Base-by-base conservation (phyloP, 192 early-diverging fungal genomes). In the Dissophora ornata region DNA sequence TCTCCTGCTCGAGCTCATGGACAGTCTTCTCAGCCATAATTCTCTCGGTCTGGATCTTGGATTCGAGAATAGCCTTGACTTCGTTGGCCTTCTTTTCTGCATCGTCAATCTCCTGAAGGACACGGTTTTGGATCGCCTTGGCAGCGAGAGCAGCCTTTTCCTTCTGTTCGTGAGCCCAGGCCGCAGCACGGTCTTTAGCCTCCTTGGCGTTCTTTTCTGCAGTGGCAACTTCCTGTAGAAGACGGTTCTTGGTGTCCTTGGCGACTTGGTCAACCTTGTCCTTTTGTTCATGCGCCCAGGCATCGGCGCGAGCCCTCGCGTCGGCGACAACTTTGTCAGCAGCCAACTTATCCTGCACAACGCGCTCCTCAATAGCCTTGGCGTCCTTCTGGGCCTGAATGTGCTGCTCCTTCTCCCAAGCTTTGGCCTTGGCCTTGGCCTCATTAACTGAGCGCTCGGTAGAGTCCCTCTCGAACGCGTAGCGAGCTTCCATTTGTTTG, bases 401-500 rank as follows among this genome's bases (percentile, higher is more conserved):
- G 13, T 22, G 56, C 15, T 75, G 63, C 51, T 75, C 71, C 2
- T 47, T 22, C 36, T 75, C 71, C 71, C 71, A 75, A 3, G 71
- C 71, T 0, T 61, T 16, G 6, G 63, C 71, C 22, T 42, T 66
- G 16, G 51, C 57, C 45, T 67, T 75, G 12, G 57, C 64, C 8
- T 59, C 49, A 0, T 38, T 61, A n/a, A 61, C 62, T 1, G 50
- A 44, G 25, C 63, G 62, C 22, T 75, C 63, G 4, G 71, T 46
- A 2, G 57, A 50, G 10, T 33, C 56, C 25, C 54, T 58, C 49
- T 75, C 63, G 10, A 42, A 33, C 18, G 34, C 40, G 22, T 67
- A 47, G 15, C 63, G 71, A 2, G 18, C 3, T 33, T 75, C 71
- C 50, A 66, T 49, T 11, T 75, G 63, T 24, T 49, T 46, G 57